Conservation (phyloP, 495 filamentous ascomycete genomes). For the Jackrogersella minutella region DNA sequence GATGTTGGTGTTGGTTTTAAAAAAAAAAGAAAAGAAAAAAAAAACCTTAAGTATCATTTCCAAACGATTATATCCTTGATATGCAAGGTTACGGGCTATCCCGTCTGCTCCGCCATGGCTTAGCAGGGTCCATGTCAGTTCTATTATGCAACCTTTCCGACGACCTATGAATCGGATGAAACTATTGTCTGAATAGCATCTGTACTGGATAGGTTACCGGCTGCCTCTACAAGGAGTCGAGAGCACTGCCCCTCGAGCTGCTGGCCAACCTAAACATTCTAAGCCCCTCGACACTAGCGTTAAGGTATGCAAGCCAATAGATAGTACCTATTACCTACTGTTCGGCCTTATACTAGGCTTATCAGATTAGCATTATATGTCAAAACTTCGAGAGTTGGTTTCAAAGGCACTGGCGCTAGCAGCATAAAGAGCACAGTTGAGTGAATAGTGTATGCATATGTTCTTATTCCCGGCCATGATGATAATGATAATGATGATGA, state of each 20-base stretch:
- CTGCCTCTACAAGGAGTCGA: slow-evolving; percentile 38
- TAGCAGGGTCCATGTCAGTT: background rate
- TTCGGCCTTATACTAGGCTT: no score
- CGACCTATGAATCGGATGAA: background rate
- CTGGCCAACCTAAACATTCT: no score
- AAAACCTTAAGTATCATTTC: slow-evolving; percentile 4
- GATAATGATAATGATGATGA: slow-evolving; percentile 9
- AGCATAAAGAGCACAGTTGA: background rate
- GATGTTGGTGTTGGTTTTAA: no score
- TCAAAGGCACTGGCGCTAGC: no score
- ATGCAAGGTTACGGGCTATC: slow-evolving; percentile 18
- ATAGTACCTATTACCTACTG: no score
- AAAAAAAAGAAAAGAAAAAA: no score
- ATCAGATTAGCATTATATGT: background rate
- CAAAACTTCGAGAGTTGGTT: background rate
- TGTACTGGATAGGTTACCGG: slow-evolving; percentile 40
- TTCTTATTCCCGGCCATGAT: background rate
- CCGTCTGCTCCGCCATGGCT: background rate
- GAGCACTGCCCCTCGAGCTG: no score
- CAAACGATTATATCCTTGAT: background rate
- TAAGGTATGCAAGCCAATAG: no score
- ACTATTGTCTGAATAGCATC: slow-evolving; percentile 30
- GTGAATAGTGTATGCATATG: slow-evolving; percentile 14
- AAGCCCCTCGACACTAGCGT: no score
- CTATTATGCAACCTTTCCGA: no score